A percentile compares a stretch with the other conserved stretches of the same genome.
Evolutionary conservation across 768 basidiomycete species (phyloP).

Genomic region (Tulasnella sp.): DNA sequence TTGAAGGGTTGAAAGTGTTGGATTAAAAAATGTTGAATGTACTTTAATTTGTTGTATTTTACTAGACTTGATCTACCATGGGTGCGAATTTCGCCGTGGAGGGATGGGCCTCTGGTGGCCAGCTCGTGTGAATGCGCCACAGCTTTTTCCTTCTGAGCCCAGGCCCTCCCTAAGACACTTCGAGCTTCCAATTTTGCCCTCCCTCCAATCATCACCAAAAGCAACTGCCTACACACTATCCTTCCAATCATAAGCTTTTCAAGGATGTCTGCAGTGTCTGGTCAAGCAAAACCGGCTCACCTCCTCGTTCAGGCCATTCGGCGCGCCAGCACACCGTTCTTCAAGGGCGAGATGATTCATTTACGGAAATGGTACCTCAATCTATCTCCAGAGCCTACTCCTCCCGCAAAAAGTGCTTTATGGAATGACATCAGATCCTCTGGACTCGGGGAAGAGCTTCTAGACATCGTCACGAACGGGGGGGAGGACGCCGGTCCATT

Average conservation of each 20-base stretch:
- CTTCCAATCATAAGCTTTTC: neutral
- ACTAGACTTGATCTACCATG: neutral
- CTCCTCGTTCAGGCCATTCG: neutral
- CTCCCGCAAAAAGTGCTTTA: neutral
- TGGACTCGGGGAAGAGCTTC: neutral
- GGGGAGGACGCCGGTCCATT: neutral
- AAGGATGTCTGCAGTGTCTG: neutral
- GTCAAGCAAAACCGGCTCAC: neutral
- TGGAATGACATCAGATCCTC: neutral
- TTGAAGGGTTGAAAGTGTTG: conserved; percentile 53
- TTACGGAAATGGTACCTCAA: neutral
- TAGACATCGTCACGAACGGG: neutral
- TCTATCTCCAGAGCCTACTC: neutral
- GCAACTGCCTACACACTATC: neutral
- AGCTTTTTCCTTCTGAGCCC: neutral
- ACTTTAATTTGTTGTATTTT: neutral
- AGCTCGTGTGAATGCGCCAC: neutral
- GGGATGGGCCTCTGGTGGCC: too few species aligned
- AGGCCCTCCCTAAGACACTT: neutral
- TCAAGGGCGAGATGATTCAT: neutral
- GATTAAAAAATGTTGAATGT: conserved; percentile 40
- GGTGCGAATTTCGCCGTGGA: too few species aligned
- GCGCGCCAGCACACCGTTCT: neutral
- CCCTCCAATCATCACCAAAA: too few species aligned
- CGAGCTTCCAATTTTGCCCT: neutral